A percentile compares a stretch with the other conserved stretches of the same genome.
Conservation (phyloP, 768 basidiomycete species). For the Dentipellis fragilis region DNA sequence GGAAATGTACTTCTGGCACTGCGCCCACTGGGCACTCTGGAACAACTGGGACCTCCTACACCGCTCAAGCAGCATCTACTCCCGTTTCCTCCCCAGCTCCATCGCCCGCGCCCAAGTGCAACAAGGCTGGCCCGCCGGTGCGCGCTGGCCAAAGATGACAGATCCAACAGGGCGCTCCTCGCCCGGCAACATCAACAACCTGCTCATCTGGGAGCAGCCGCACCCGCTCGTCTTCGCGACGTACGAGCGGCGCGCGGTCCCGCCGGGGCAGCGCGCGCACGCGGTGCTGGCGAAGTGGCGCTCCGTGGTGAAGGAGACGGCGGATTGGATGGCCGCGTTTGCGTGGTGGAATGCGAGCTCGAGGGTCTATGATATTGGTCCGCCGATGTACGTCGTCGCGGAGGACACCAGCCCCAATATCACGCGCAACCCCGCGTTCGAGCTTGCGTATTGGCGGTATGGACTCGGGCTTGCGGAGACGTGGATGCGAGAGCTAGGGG, state of each 20-base stretch:
- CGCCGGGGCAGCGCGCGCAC: conserved; percentile 15
- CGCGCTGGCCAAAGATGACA: conserved; percentile 57
- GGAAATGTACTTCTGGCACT: conserved; percentile 56
- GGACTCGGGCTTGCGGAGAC: conserved; percentile 37
- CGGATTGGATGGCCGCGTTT: conserved; percentile 51
- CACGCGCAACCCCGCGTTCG: conserved; percentile 47
- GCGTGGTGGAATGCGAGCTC: conserved; percentile 41
- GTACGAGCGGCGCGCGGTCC: conserved; percentile 43
- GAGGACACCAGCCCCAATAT: conserved; percentile 47
- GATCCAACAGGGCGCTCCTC: conserved; percentile 48
- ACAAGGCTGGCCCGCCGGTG: conserved; percentile 43
- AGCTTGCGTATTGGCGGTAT: conserved; percentile 48
- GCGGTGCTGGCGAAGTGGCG: conserved; percentile 35
- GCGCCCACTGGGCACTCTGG: conserved; percentile 51
- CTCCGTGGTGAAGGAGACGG: conserved; percentile 39
- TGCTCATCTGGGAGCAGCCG: conserved; percentile 54
- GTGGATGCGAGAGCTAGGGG: conserved; percentile 37
- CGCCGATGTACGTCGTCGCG: conserved; percentile 47
- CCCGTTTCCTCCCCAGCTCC: conserved; percentile 36
- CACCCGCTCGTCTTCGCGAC: conserved; percentile 50
- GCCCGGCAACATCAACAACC: conserved; percentile 52
- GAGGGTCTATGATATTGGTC: conserved; percentile 42
- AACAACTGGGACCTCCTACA: conserved; percentile 47
- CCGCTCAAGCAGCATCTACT: conserved; percentile 34
- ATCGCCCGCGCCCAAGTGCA: conserved; percentile 39